Percentiles rank a stretch among this genome's conserved stretches.
These are phyloP conservation scores for Starmerella vitae DNA, from an alignment of 805 yeast species.

Conservation along the genomic window DNA sequence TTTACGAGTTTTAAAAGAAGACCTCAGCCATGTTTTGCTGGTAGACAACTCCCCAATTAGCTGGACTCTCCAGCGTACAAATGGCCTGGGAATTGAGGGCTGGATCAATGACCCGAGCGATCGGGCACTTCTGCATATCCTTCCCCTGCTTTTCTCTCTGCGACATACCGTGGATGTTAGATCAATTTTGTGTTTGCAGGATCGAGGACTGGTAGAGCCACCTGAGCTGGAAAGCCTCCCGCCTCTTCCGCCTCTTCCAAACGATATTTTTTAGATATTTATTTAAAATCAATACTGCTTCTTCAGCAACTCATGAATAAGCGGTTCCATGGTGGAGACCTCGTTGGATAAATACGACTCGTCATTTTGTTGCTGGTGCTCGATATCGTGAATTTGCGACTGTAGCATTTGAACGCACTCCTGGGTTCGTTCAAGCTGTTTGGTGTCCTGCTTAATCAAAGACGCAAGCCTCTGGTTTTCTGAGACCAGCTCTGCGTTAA, in stretches of 20 bases:
- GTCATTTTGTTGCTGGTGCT: not conserved
- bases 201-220: conserved; percentile 10
- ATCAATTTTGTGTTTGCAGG: conserved; percentile 55
- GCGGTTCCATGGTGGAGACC: conserved; percentile 5
- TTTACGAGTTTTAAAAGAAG: conserved; percentile 38
- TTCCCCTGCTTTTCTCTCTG: conserved; percentile 68
- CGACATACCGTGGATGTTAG: conserved; percentile 77
- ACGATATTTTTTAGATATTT: not conserved
- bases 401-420: not conserved
- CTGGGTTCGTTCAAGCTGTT: not conserved
- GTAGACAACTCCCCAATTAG: conserved; percentile 90
- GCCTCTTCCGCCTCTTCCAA: not conserved
- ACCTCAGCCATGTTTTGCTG: conserved; percentile 55
- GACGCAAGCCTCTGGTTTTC: conserved; percentile 8
- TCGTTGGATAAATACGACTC: conserved; percentile 4
- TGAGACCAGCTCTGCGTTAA: conserved; percentile 1
- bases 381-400: not conserved
- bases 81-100: conserved; percentile 89
- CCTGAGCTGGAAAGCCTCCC: not conserved
- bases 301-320: conserved; percentile 1
- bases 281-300: not conserved
- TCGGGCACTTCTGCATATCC: conserved; percentile 59
- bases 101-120: conserved; percentile 97
- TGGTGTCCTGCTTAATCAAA: conserved; percentile 1
- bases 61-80: conserved; percentile 67